Base-by-base conservation (phyloP, 1,284 basidiomycete species). In the Earliella scabrosa region DNA sequence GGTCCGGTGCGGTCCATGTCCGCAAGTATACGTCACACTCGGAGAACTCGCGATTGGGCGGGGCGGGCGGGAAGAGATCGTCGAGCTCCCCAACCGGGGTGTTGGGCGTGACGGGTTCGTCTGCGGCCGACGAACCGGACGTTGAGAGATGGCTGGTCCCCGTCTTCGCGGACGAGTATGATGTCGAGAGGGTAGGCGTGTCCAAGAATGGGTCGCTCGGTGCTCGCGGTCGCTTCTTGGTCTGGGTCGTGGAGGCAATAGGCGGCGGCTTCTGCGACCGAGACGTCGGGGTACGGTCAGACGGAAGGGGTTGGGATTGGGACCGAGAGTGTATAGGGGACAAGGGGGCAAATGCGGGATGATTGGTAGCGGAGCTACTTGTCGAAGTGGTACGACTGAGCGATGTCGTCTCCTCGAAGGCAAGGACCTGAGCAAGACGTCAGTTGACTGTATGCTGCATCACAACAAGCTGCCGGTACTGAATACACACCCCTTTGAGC, bases 181-280 rank as follows among this genome's bases (percentile, higher is more conserved):
- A 85, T 44, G 80, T 78, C 53, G 86, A 83, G 56, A 81, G 75
- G 16, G 77, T 56, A 16, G 86, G 84, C 46, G 87, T 86, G 66
- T 92, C 90, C 59, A 88, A 72, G 71, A 92, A 92, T 56, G 89
- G 89, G 69, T 92, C 90, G 64, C 87, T 90, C 11, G 90, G 82
- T 51, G 88, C 88, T 61, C 88, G 80, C 10, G 82, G 76, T 60
- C 88, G 87, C 67, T 83, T n/a, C n/a, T n/a, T 86, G 50, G 80
- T 75, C 56, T 77, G 76, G 45, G 79, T 73, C 56, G 72, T 73
- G 56, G 74, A 67, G 36, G 73, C 66, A 52, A 75, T 77, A 53
- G 72, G 73, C 38, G 74, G 68, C 31, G 73, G 66, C 61, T 76
- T 75, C 59, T 68, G 61, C 18, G 68, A 58, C 49, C 64, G 69